A percentile compares a stretch with the other conserved stretches of the same genome.
phyloP scores from a whole-genome alignment of 31 red algal genomes.

The Endocladia muricata region DNA sequence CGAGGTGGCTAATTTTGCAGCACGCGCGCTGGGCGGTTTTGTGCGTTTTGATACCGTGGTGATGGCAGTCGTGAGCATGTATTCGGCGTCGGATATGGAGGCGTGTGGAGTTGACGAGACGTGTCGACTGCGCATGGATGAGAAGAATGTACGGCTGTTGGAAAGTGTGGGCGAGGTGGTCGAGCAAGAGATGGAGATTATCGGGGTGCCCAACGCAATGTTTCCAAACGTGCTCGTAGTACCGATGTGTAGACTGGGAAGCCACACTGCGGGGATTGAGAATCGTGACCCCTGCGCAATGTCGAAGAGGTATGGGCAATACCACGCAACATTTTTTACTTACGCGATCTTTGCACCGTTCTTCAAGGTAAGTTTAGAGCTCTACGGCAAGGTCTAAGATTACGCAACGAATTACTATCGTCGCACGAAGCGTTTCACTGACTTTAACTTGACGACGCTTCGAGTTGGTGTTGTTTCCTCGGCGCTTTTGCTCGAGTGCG shows the following conservation, averaged over 20 bases:
- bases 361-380: constrained; percentile 36
- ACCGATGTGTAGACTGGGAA: constrained; percentile 35
- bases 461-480: background rate
- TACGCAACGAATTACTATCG: no score
- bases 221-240: constrained; percentile 20
- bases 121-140: background rate
- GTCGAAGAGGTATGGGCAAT: constrained; percentile 32
- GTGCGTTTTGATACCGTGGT: constrained; percentile 9
- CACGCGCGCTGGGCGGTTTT: background rate
- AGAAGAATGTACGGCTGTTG: constrained; percentile 14
- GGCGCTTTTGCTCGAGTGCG: background rate
- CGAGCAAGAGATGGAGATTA: constrained; percentile 15
- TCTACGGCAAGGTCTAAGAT: no score
- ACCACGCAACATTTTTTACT: constrained; percentile 21
- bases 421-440: no score
- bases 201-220: constrained; percentile 12
- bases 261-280: constrained; percentile 15
- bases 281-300: constrained; percentile 13
- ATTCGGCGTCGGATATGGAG: background rate
- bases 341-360: constrained; percentile 21
- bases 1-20: constrained; percentile 18
- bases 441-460: background rate
- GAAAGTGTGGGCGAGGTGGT: constrained; percentile 5
- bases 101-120: background rate
- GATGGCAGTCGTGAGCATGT: background rate